A percentile compares a stretch with the other conserved stretches of the same genome.
Evolutionary conservation across 441 rosid species (phyloP).

Genomic region (Gossypium schwendimanii): DNA sequence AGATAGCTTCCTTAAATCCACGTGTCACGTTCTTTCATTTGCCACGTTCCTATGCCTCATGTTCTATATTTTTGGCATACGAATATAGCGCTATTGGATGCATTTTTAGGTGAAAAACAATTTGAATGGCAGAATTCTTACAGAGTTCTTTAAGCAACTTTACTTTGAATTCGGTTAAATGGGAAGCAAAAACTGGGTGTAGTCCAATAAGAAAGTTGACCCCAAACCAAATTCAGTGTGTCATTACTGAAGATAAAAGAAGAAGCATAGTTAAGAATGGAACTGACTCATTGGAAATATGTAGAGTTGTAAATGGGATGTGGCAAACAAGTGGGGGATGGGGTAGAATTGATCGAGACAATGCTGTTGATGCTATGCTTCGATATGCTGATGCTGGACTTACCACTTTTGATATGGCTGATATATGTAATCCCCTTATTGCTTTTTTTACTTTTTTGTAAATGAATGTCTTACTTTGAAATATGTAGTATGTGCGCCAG

Average conservation of each 20-base stretch:
- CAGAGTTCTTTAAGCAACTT: conserved; percentile 25
- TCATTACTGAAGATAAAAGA: conserved; percentile 23
- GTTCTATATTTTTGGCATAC: background rate
- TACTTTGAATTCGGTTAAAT: conserved; percentile 18
- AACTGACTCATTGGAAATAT: conserved; percentile 43
- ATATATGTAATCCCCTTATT: conserved; percentile 40
- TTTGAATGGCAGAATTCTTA: conserved; percentile 33
- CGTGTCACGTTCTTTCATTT: background rate
- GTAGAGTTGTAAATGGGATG: conserved; percentile 61
- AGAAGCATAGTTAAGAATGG: conserved; percentile 40
- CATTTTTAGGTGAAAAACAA: background rate
- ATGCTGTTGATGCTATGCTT: conserved; percentile 49
- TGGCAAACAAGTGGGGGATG: conserved; percentile 66
- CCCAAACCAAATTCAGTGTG: conserved; percentile 28
- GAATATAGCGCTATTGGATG: background rate
- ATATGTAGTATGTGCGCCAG: conserved; percentile 7
- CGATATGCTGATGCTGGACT: conserved; percentile 52
- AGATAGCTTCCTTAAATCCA: conserved; percentile 1
- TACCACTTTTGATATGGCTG: conserved; percentile 54
- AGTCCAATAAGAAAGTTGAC: conserved; percentile 13
- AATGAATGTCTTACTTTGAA: conserved; percentile 9
- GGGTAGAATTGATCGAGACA: conserved; percentile 41
- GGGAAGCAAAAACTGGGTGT: conserved; percentile 17
- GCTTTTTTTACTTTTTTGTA: background rate
- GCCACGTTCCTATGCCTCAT: background rate